Percentiles rank a stretch among this genome's conserved stretches.
Evolutionary conservation across 352 stramenopile species (phyloP).

Genomic region (Pythium rhizo-oryzae): DNA sequence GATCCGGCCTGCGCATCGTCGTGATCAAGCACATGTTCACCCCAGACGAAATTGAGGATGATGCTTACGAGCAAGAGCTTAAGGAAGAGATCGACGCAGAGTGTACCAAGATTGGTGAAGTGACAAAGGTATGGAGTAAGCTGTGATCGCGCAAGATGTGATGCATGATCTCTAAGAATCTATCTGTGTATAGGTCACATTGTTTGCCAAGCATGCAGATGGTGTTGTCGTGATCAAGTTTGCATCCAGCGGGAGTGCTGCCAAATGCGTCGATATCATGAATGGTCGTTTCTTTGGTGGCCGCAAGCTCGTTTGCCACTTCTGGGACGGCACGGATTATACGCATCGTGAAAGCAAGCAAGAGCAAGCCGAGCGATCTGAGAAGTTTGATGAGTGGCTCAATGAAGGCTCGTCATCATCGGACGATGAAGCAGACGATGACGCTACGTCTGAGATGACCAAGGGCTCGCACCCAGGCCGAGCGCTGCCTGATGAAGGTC

Average conservation of each 20-base stretch:
- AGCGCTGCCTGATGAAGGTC: neutral
- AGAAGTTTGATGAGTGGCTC: constrained; percentile 96
- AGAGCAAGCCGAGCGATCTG: constrained; percentile 83
- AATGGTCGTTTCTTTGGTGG: constrained; percentile 90
- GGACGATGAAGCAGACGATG: constrained; percentile 35
- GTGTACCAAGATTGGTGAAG: constrained; percentile 87
- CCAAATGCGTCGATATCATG: constrained; percentile 89
- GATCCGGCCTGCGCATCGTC: constrained; percentile 94
- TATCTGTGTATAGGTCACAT: constrained; percentile 91
- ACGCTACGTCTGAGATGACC: constrained; percentile 31
- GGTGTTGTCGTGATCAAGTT: constrained; percentile 97
- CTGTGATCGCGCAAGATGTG: no score
- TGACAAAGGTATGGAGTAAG: constrained; percentile 54
- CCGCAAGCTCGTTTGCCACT: constrained; percentile 87
- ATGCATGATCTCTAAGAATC: neutral
- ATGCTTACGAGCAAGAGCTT: constrained; percentile 71
- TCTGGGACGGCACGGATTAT: constrained; percentile 97
- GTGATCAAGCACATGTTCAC: constrained; percentile 97
- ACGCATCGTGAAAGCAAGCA: constrained; percentile 80
- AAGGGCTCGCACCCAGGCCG: constrained; percentile 1
- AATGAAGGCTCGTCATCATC: constrained; percentile 78
- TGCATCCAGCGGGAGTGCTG: constrained; percentile 77
- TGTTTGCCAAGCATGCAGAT: constrained; percentile 93
- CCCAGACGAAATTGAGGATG: constrained; percentile 85
- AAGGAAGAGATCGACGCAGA: constrained; percentile 80